A percentile compares a stretch with the other conserved stretches of the same genome.
These are phyloP conservation scores for Flaveria sonorensis DNA, from an alignment of 129 eudicot genomes.

Conservation along the genomic window DNA sequence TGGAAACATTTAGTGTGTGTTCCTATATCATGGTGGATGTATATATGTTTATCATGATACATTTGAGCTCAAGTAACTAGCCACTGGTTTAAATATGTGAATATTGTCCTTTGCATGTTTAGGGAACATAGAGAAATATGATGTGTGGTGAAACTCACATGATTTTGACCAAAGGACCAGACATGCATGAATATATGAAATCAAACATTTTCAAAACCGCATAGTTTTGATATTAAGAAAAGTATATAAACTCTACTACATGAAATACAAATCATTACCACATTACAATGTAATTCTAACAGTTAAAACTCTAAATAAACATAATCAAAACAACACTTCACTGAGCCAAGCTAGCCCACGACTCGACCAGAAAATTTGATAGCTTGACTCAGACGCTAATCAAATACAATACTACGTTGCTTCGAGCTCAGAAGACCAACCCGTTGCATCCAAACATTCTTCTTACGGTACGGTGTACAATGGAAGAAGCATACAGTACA, in stretches of 20 bases:
- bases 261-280: constrained; percentile 38
- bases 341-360: constrained; percentile 24
- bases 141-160: no score
- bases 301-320: constrained; percentile 14
- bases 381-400: not conserved
- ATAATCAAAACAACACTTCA: constrained; percentile 33
- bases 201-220: constrained; percentile 7
- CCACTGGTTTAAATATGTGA: no score
- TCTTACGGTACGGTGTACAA: constrained; percentile 27
- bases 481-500: constrained; percentile 30
- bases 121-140: no score
- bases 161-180: no score
- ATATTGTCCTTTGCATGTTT: no score
- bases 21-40: no score
- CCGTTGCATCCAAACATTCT: constrained; percentile 12
- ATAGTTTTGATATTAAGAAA: constrained; percentile 12
- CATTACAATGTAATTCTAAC: constrained; percentile 28
- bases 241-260: constrained; percentile 30
- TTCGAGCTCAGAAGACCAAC: not conserved
- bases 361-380: constrained; percentile 13
- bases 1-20: no score
- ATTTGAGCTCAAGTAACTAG: no score
- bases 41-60: no score
- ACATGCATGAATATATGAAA: no score
- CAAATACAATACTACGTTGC: not conserved